Evolutionary conservation across 805 yeast species (phyloP).

Genomic region (Cyberlindnera americana): DNA sequence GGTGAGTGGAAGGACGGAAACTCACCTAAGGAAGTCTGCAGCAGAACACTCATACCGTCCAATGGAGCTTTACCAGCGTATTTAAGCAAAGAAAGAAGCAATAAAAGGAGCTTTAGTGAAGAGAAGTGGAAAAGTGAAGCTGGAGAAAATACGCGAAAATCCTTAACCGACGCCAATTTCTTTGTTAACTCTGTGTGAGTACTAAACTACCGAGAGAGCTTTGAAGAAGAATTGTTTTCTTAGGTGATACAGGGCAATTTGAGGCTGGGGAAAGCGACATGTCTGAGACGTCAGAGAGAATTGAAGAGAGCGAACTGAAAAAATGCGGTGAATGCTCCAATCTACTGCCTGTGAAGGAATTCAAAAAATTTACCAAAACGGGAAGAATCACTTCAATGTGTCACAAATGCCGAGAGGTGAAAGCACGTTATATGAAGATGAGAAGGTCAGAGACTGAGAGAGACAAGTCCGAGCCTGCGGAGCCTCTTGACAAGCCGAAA

Average conservation of each 20-base stretch:
- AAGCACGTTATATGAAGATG: conserved; percentile 5
- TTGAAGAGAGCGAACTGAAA: background rate
- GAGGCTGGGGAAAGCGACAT: no score
- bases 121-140: no score
- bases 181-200: no score
- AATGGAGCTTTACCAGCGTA: background rate
- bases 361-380: conserved; percentile 2
- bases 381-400: conserved; percentile 9
- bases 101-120: no score
- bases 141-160: no score
- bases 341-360: conserved; percentile 1
- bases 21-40: conserved; percentile 38
- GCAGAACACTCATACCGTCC: conserved; percentile 35
- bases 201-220: no score
- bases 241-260: no score
- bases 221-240: no score
- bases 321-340: conserved; percentile 9
- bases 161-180: no score
- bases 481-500: no score
- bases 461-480: no score
- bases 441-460: background rate
- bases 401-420: conserved; percentile 5
- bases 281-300: background rate
- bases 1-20: background rate
- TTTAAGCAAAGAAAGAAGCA: no score